Evolutionary conservation across 768 basidiomycete genomes (phyloP).

Genomic region (Auricularia cornea): DNA sequence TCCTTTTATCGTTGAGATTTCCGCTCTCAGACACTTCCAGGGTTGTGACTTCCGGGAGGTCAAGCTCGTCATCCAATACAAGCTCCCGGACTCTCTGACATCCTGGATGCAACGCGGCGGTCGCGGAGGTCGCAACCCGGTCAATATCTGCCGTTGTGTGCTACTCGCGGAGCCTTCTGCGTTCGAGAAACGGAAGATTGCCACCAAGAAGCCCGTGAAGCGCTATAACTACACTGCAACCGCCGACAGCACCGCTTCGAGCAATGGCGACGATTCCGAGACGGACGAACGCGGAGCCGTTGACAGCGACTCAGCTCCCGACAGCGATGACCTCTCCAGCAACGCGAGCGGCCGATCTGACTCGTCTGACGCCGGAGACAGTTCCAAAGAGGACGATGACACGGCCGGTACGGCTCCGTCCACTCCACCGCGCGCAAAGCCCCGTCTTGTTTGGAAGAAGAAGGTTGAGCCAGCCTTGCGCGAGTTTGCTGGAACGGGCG

Average conservation of each 20-base stretch:
- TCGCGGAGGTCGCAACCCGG: conserved; percentile 8
- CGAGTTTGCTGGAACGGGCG: not conserved
- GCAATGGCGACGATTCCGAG: too few relatives aligned
- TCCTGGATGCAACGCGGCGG: conserved; percentile 28
- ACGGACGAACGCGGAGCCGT: too few relatives aligned
- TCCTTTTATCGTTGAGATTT: not conserved
- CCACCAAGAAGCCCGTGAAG: too few relatives aligned
- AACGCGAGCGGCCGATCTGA: too few relatives aligned
- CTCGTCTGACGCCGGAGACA: too few relatives aligned
- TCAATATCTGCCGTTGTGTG: not conserved
- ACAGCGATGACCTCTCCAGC: too few relatives aligned
- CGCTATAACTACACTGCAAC: too few relatives aligned
- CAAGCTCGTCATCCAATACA: conserved; percentile 32
- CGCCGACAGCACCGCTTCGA: too few relatives aligned
- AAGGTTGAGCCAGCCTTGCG: not conserved
- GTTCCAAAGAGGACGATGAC: too few relatives aligned
- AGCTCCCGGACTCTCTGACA: conserved; percentile 20
- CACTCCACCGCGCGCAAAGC: not conserved
- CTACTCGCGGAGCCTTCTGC: not conserved
- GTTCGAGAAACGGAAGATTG: not conserved
- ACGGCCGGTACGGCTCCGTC: not conserved
- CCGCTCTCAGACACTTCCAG: conserved; percentile 6
- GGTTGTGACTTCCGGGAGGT: conserved; percentile 31
- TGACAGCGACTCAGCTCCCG: too few relatives aligned
- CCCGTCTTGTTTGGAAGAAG: not conserved